These are phyloP conservation scores for Fusarium proliferatum DNA, from an alignment of 2,329 filamentous ascomycete species.

Conservation along the genomic window DNA sequence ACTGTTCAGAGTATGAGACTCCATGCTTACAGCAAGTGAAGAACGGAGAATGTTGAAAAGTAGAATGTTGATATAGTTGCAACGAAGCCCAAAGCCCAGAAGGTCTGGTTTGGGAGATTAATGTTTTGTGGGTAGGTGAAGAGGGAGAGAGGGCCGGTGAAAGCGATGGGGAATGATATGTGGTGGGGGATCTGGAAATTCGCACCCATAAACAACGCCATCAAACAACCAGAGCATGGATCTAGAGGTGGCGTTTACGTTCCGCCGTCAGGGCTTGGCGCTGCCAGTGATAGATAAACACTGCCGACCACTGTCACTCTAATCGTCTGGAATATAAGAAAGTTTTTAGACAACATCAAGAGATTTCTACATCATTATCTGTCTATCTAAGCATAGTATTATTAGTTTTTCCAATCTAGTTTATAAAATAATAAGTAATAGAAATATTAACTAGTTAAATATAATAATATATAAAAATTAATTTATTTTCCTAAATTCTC, in stretches of 20 bases:
- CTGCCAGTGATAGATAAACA: neutral
- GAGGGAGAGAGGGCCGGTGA: neutral
- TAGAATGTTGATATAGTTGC: neutral
- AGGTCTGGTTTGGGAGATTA: neutral
- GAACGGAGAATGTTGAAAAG: neutral
- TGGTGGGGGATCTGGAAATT: neutral
- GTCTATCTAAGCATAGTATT: neutral
- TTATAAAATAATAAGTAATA: neutral
- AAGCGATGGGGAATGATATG: neutral
- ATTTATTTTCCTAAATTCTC: no score
- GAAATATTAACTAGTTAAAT: neutral
- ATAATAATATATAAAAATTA: neutral
- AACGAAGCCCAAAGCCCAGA: neutral
- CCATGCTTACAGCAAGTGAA: neutral
- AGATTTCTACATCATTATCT: neutral
- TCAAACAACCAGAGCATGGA: neutral
- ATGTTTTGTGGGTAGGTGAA: neutral
- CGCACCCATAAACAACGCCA: neutral
- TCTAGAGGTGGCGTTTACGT: neutral
- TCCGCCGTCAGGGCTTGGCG: neutral
- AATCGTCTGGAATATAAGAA: neutral
- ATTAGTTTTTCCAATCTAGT: neutral
- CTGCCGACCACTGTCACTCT: neutral
- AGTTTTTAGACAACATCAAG: neutral
- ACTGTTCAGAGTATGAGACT: neutral